Conservation (phyloP, 2,329 filamentous ascomycete genomes). For the Sporothrix phasma region DNA sequence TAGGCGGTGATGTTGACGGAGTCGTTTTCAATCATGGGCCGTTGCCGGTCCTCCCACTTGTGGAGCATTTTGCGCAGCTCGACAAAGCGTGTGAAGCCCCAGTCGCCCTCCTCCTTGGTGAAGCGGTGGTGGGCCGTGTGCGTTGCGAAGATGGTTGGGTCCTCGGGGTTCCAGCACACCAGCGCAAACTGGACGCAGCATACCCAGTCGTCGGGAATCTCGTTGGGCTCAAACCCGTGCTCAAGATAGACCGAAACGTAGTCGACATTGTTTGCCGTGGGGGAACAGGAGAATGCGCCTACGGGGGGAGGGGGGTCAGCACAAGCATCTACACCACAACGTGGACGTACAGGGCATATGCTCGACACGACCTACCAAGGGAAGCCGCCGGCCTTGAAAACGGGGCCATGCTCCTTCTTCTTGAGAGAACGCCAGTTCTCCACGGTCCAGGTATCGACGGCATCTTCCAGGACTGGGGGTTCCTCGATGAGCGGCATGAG, state of each 20-base stretch:
- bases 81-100: conserved; percentile 96
- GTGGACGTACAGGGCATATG: not conserved
- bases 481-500: conserved; percentile 65
- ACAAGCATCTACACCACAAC: no score
- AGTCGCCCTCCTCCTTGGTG: conserved; percentile 91
- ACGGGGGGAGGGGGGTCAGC: not conserved
- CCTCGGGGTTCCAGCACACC: conserved; percentile 87
- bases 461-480: conserved; percentile 68
- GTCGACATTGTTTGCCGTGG: conserved; percentile 86
- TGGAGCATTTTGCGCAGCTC: conserved; percentile 81
- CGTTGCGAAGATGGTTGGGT: conserved; percentile 75
- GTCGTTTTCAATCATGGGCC: conserved; percentile 70
- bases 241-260: conserved; percentile 93
- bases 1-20: conserved; percentile 73
- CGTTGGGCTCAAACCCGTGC: conserved; percentile 70
- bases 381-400: conserved; percentile 75
- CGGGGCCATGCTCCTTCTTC: conserved; percentile 77
- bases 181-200: conserved; percentile 93
- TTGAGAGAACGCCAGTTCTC: conserved; percentile 66
- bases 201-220: conserved; percentile 85
- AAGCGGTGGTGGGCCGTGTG: conserved; percentile 89
- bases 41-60: conserved; percentile 52
- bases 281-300: conserved; percentile 95
- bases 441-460: conserved; percentile 76
- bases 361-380: conserved; percentile 58